Percentiles rank a stretch among this genome's conserved stretches.
Conservation (phyloP, 371 early-diverging fungal species). For the Mucor indicus region DNA sequence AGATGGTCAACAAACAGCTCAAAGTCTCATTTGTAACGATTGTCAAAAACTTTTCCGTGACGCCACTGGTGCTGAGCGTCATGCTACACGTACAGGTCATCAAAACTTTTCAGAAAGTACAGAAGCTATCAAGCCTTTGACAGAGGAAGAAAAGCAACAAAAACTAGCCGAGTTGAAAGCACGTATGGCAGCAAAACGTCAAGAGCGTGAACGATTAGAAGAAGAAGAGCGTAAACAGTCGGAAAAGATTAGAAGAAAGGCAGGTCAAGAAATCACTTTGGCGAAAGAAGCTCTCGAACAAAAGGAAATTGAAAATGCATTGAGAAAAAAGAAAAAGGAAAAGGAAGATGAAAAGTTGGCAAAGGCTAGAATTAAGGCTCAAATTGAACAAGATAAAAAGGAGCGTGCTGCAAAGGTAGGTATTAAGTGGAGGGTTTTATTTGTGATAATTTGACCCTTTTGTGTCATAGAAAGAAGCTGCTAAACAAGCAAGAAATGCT, state of each 20-base stretch:
- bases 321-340: constrained; percentile 72
- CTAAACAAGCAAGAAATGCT: constrained; percentile 17
- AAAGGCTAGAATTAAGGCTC: constrained; percentile 74
- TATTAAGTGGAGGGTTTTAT: background rate
- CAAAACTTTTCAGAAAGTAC: constrained; percentile 87
- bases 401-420: constrained; percentile 59
- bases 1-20: constrained; percentile 65
- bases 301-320: constrained; percentile 69
- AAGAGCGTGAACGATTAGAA: constrained; percentile 59
- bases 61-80: constrained; percentile 77
- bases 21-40: constrained; percentile 83
- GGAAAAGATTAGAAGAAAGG: constrained; percentile 78
- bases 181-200: constrained; percentile 68
- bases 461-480: constrained; percentile 30
- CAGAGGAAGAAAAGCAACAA: constrained; percentile 79
- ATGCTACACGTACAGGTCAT: constrained; percentile 82
- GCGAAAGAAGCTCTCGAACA: constrained; percentile 72
- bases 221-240: constrained; percentile 66
- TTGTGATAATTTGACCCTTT: background rate
- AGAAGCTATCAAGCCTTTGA: constrained; percentile 78
- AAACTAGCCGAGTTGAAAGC: constrained; percentile 78
- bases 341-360: constrained; percentile 80
- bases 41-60: constrained; percentile 82
- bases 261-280: constrained; percentile 77
- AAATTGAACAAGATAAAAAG: constrained; percentile 82